Base-by-base conservation (phyloP, 2,329 filamentous ascomycete species). In the Exophiala bonariae region DNA sequence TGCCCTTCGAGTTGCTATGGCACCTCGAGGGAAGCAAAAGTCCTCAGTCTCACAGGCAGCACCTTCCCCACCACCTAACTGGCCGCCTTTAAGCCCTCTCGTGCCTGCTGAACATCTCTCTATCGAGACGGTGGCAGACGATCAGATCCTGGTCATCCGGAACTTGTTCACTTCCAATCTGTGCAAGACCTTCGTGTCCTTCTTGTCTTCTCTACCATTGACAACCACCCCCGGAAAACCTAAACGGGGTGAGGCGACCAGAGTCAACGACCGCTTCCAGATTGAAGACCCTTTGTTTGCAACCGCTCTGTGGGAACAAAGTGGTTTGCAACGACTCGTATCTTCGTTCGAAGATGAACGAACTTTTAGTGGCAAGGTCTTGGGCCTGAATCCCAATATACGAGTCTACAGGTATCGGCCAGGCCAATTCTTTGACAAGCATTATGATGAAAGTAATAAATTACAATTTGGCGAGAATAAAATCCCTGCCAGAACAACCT, bases 221-320 rank as follows among this genome's bases (percentile, higher is more conserved):
- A 79, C 78, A 35, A 95, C 89, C 1, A 95, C 89, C 0, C 89
- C 89, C 0, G 82, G 82, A 0, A 83, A 82, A 51, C 89, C 89
- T 1, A 92, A 87, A 65, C 83, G 82, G 52, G 89, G 87, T 38
- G 85, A 93, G 45, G 90, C 90, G 1, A 78, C 89, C 6, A 79
- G 92, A 28, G 87, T 96, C 37, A 96, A 96, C 64, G 92, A 96
- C 64, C 82, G 92, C 9, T 95, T 86, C 59, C 89, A 95, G 68
- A 73, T 95, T 16, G 74, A 90, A 20, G 91, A 96, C 69, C 68
- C 80, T 20, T 66, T 56, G 0, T 95, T 96, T 66, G 87, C 91
- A 0, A 76, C 82, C 59, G 74, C 78, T 44, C 67, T 96, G 11
- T 97, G 91, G 90, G 76, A 77, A 35, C 77, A 81, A 52, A 96